These are phyloP conservation scores for Trichosporon sp. DNA, from an alignment of 1,284 basidiomycete species.

Conservation along the genomic window DNA sequence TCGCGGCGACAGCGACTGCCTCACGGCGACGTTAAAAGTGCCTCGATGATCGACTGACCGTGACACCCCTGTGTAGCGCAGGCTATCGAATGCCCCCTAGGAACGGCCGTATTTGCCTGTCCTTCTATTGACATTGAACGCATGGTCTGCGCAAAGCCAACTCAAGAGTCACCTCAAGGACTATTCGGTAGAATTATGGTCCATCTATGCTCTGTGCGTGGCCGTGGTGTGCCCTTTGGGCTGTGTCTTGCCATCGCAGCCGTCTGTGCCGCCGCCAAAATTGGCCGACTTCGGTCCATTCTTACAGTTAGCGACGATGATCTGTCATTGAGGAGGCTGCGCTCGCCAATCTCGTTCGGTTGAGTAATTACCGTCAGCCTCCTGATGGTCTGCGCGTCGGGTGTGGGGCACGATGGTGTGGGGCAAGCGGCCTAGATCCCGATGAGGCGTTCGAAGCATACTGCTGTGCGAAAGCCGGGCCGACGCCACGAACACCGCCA, in stretches of 20 bases:
- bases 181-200: slow-evolving; percentile 1
- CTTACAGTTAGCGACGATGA: not conserved
- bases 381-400: not conserved
- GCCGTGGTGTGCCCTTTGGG: not conserved
- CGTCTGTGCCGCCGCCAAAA: not conserved
- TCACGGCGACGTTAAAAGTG: no score
- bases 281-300: not conserved
- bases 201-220: not conserved
- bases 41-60: no score
- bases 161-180: not conserved
- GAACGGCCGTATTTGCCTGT: not conserved
- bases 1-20: no score
- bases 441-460: not conserved
- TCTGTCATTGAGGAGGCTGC: not conserved
- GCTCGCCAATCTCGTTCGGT: slow-evolving; percentile 2
- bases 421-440: not conserved
- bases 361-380: not conserved
- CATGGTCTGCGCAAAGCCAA: not conserved
- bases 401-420: not conserved
- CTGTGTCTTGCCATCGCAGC: not conserved
- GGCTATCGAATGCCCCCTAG: not conserved
- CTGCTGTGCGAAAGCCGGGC: not conserved
- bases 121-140: not conserved
- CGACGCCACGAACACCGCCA: slow-evolving; percentile 6
- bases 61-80: no score